Evolutionary conservation across 1,139 yeast genomes (phyloP), one percentile per base, ranked within the genome.

Genomic region (Zhuliangozyma blackwelliae): DNA sequence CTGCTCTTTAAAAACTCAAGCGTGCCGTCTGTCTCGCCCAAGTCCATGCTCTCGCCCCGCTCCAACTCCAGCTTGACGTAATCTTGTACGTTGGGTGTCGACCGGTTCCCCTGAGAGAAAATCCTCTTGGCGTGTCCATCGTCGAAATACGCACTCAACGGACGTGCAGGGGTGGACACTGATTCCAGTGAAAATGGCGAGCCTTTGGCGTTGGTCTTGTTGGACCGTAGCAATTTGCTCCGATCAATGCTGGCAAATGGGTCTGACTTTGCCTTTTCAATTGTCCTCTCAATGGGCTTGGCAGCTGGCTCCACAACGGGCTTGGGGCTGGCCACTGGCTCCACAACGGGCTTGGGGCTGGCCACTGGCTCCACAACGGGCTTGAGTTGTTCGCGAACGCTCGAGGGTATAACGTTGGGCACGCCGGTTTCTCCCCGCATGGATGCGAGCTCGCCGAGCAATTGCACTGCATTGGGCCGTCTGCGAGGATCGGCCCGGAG

Each of bases 381-480:
- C 31, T 43, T 37, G 27, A 36, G 7, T 23, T 45, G 40, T 32
- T 46, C 48, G 31, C 43, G 49, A 7, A 63, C 63, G 31, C 65
- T 56, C 36, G 54, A 57, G 32, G 75, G 76, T 27, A 67, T 55
- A 7, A 67, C 67, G 44, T 63, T 72, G 2, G 94, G 92, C 19
- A 78, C 66, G 12, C 72, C 69, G 2, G 61, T 50, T 26, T 51
- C 50, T 11, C 75, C 74, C 63, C 75, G 72, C 77, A 84, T 76
- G 30, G 71, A 58, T 45, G 86, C 78, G 12, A 89, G 61, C 55
- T 87, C 95, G 41, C 74, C 76, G 42, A 86, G 57, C 22, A 90
- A 77, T 52, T 83, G 90, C 35, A 74, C 76, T 1, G 82, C 80
- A 47, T 77, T 80, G 5, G 95, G 95, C 52, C 95, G 73, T 43